Conservation (phyloP, 371 early-diverging fungal genomes). For the Dinochytrium kinnereticum region DNA sequence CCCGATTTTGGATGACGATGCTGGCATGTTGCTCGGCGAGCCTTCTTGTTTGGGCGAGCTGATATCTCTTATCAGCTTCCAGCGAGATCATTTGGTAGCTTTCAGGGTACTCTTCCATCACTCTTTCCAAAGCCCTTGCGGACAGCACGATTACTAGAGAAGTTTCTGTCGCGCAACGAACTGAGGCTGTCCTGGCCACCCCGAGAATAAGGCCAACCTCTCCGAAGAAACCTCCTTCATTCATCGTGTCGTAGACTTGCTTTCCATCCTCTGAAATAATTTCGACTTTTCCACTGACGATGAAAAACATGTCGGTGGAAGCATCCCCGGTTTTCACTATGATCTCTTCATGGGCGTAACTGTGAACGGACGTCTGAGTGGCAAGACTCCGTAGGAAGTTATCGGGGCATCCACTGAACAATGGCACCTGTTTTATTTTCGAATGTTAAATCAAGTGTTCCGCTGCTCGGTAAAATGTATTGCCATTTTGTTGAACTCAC, state of each 20-base stretch:
- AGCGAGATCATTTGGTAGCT: slow-evolving; percentile 45
- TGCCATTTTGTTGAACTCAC: slow-evolving; percentile 28
- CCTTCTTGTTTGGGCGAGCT: slow-evolving; percentile 12
- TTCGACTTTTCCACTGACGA: slow-evolving; percentile 46
- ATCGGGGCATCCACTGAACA: slow-evolving; percentile 43
- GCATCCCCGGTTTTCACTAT: slow-evolving; percentile 42
- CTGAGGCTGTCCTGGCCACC: slow-evolving; percentile 60
- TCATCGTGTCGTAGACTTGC: slow-evolving; percentile 41
- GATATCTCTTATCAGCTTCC: slow-evolving; percentile 48
- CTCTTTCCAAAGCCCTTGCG: slow-evolving; percentile 39
- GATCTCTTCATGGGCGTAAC: slow-evolving; percentile 32
- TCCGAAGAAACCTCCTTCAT: slow-evolving; percentile 54
- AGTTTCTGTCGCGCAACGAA: slow-evolving; percentile 47
- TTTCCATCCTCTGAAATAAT: slow-evolving; percentile 44
- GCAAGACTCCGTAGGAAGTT: slow-evolving; percentile 48
- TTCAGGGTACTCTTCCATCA: slow-evolving; percentile 48
- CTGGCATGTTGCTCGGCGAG: neutral
- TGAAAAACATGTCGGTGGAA: slow-evolving; percentile 48
- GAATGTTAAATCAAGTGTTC: too few relatives aligned
- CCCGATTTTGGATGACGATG: neutral
- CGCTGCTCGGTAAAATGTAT: neutral
- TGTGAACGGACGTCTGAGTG: slow-evolving; percentile 36
- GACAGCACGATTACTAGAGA: slow-evolving; percentile 53
- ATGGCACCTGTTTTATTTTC: slow-evolving; percentile 39
- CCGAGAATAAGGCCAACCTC: slow-evolving; percentile 57